A percentile compares a stretch with the other conserved stretches of the same genome.
phyloP scores from a whole-genome alignment of 176 grass and related monocot genomes.

The Paspalum vaginatum region DNA sequence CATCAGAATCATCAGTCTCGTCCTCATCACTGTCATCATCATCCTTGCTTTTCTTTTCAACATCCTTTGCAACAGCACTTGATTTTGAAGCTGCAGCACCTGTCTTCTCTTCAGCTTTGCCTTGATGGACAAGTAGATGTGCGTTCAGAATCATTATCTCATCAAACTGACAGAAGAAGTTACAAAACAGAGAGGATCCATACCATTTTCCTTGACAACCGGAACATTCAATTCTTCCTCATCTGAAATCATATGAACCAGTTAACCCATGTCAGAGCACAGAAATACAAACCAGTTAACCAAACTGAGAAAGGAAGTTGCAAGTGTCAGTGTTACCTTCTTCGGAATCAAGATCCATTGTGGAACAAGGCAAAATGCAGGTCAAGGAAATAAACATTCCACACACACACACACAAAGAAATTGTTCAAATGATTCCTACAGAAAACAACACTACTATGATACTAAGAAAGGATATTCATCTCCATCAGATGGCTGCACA shows the following conservation, averaged over 20 bases:
- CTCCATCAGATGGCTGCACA: constrained; percentile 38
- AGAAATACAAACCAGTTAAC: no score
- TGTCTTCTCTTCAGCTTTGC: constrained; percentile 49
- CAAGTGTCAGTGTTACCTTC: constrained; percentile 9
- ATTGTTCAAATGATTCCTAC: not conserved
- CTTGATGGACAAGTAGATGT: constrained; percentile 5
- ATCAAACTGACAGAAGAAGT: not conserved
- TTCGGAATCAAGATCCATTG: constrained; percentile 51
- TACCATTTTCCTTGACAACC: constrained; percentile 45
- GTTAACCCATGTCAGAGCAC: not conserved
- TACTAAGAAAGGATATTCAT: constrained; percentile 61
- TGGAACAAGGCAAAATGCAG: constrained; percentile 22
- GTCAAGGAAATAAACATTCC: constrained; percentile 38
- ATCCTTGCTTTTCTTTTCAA: constrained; percentile 35
- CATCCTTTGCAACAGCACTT: constrained; percentile 23
- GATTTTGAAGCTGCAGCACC: constrained; percentile 43
- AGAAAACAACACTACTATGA: not conserved
- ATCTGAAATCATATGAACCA: constrained; percentile 29
- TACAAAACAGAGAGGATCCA: not conserved
- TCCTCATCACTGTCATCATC: constrained; percentile 40
- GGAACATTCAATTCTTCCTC: constrained; percentile 33
- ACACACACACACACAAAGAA: not conserved
- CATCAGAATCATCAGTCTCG: constrained; percentile 61
- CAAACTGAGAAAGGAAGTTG: not conserved
- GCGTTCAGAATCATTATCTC: constrained; percentile 3